Evolutionary conservation across 2,329 filamentous ascomycete genomes (phyloP), one percentile per base, ranked within the genome.

Genomic region (Aureobasidium sp.): DNA sequence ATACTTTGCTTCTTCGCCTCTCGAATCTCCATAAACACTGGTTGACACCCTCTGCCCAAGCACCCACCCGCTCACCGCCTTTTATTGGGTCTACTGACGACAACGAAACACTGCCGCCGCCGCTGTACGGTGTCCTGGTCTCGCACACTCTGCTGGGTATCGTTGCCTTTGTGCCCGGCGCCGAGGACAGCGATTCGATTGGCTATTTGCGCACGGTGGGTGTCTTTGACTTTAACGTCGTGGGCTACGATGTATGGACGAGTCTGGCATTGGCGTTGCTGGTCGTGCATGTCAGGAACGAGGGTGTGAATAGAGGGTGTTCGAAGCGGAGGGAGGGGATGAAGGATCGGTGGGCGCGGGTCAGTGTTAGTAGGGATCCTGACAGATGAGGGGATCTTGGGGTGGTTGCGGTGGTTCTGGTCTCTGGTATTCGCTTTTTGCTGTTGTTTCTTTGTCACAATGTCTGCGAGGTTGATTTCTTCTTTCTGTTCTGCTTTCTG

Each of bases 231-330:
- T 78, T 84, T 61, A 76, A 75, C 4, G 76, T 82, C 47, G 69
- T 71, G 9, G 77, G 77, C 1, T 80, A 82, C 63, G 84, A 86
- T 68, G 82, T 85, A 1, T 87, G 84, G 84, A 84, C 84, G 67
- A 77, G 79, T 5, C 72, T 86, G 4, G 82, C 82, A 0, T 66
- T 86, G 55, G 81, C 83, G 0, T 82, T 86, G 62, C 72, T 82
- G 6, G 74, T 83, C 12, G 76, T 82, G 64, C 79, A 83, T 68
- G 77, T 79, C 59, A 76, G 82, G 5, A 79, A 81, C 63, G 75
- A 78, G 37, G 77, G 82, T 76, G 65, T 77, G 57, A 70, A 76
- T 61, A 71, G 83, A 25, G 74, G 57, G 5, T 76, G 44, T 70
- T 75, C 36, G 36, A 42, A 8, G 14, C 14, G 51, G 25, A 25